phyloP scores from a whole-genome alignment of 129 eudicot genomes.

The Pulicaria dysenterica region DNA sequence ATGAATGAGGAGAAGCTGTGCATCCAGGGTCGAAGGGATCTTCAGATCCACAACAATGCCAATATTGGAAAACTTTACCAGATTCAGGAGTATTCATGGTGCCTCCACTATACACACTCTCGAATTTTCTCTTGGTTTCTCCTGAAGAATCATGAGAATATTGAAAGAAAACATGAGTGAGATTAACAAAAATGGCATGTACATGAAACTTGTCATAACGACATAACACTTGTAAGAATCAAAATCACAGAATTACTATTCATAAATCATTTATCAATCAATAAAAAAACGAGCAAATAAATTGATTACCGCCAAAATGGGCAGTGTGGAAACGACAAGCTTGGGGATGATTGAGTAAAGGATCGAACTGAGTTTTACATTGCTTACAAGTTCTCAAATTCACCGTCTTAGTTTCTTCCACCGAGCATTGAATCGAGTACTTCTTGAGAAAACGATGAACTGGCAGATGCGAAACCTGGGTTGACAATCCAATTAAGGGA shows the following conservation, averaged over 20 bases:
- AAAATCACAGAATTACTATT: neutral
- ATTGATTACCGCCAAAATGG: conserved; percentile 85
- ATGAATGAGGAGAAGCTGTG: conserved; percentile 87
- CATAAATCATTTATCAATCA: neutral
- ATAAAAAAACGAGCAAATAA: neutral
- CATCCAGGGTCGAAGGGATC: conserved; percentile 98
- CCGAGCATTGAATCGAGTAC: conserved; percentile 55
- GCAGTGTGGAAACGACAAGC: conserved; percentile 96
- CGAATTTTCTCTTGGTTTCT: conserved; percentile 98
- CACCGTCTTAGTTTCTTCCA: conserved; percentile 30
- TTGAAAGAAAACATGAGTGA: neutral
- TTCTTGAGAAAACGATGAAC: conserved; percentile 17
- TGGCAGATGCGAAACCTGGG: conserved; percentile 11
- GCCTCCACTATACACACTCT: conserved; percentile 89
- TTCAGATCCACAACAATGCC: conserved; percentile 99
- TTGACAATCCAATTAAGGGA: conserved; percentile 11
- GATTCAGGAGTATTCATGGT: conserved; percentile 84
- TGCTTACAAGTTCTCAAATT: conserved; percentile 75
- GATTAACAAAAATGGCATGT: neutral
- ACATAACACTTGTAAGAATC: neutral
- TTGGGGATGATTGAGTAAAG: conserved; percentile 71
- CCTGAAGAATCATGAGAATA: conserved; percentile 45
- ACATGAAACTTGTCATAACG: neutral
- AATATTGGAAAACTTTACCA: conserved; percentile 84
- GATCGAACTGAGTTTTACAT: conserved; percentile 92